These are phyloP conservation scores for Debaryomyces nepalensis DNA, from an alignment of 1,139 yeast genomes.

Conservation along the genomic window DNA sequence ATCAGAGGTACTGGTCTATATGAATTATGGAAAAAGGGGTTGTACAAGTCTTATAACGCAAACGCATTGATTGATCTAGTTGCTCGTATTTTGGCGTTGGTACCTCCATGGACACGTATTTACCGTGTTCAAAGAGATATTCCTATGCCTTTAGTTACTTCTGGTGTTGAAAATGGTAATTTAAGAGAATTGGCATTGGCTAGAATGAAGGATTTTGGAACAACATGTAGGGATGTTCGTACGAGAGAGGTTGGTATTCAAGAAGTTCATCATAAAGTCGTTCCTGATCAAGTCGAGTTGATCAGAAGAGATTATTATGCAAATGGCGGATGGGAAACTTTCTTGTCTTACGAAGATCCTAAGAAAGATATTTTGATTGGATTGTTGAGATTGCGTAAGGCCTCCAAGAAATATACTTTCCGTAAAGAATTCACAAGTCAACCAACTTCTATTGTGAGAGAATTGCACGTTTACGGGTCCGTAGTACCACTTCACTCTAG, in stretches of 20 bases:
- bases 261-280: constrained; percentile 96
- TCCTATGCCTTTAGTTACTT: constrained; percentile 98
- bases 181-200: constrained; percentile 93
- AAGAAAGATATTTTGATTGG: constrained; percentile 96
- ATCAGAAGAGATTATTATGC: constrained; percentile 96
- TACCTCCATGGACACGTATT: constrained; percentile 99
- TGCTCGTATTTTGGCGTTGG: constrained; percentile 92
- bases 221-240: constrained; percentile 95
- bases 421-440: constrained; percentile 85
- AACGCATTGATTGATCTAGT: constrained; percentile 92
- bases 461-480: constrained; percentile 95
- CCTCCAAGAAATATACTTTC: constrained; percentile 86
- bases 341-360: constrained; percentile 94
- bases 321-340: constrained; percentile 99
- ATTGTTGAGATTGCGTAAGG: constrained; percentile 81
- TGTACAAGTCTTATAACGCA: constrained; percentile 93
- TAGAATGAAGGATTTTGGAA: constrained; percentile 97
- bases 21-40: constrained; percentile 96
- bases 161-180: constrained; percentile 98
- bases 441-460: constrained; percentile 92
- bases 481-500: constrained; percentile 97
- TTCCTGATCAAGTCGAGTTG: constrained; percentile 95
- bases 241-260: constrained; percentile 99
- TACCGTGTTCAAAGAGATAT: constrained; percentile 98
- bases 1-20: constrained; percentile 97